Evolutionary conservation across 345 rosid genomes (phyloP).

Genomic region (Corymbia maculata): DNA sequence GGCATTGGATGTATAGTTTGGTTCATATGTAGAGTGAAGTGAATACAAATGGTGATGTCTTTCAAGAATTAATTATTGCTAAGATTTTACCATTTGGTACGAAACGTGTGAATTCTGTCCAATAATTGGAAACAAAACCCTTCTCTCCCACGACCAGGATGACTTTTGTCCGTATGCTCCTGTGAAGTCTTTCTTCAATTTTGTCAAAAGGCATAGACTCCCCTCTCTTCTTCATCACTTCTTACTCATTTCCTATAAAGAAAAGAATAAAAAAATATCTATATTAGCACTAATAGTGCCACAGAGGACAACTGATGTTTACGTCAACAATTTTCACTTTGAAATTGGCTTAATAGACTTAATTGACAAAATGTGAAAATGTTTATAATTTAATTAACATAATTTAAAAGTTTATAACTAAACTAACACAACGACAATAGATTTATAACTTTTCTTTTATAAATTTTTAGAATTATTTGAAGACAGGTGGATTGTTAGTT

Average conservation of each 20-base stretch:
- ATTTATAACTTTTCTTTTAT: too few species aligned
- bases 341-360: background rate
- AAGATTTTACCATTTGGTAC: background rate
- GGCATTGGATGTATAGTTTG: background rate
- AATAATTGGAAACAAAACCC: background rate
- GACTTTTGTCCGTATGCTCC: background rate
- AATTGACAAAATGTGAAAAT: background rate
- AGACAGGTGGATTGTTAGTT: background rate
- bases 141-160: background rate
- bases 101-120: background rate
- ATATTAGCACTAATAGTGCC: accelerated
- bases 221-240: background rate
- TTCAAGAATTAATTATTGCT: background rate
- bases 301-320: accelerated
- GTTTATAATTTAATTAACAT: too few species aligned
- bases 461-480: too few species aligned
- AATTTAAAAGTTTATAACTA: too few species aligned
- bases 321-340: too few species aligned
- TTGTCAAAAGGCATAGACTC: background rate
- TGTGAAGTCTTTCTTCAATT: background rate
- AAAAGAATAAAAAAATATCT: too few species aligned
- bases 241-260: background rate
- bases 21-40: background rate
- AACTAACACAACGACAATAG: too few species aligned
- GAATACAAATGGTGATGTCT: background rate